Base-by-base conservation (phyloP, 179 eudicot genomes). In the Beta lomatogona region DNA sequence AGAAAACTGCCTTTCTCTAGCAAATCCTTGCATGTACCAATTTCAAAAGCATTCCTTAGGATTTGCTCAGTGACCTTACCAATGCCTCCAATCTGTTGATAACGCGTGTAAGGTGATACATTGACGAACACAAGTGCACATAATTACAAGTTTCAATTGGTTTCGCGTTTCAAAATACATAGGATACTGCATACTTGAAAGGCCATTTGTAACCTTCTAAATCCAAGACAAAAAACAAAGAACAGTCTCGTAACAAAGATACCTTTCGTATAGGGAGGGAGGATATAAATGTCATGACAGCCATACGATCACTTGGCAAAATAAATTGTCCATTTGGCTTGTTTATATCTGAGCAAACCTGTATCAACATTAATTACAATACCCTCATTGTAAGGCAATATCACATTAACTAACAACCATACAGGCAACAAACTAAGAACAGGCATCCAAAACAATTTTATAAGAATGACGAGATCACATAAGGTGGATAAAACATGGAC, bases 221-320 rank as follows among this genome's bases (percentile, higher is more conserved):
- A 67, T 45, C 13, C 21, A 48, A 67, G 36, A 31, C 71, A 73
- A 58, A 44, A 52, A 46, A 44, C 53, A 22, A 25, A 52, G 55
- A 73, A 53, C 11, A 65, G 31, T 55, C 75, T 63, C 71, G 80
- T 63, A 70, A 58, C 55, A 73, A 57, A 73, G 16, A 48, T 88
- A 95, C 99, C 99, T 95, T 95, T 70, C 98, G 82, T 86, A 94
- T 91, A 55, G 99, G 99, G 80, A 95, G 96, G 54, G 99, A 91
- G 41, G 96, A 92, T 86, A 95, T 92, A 86, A 95, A 95, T 73
- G 96, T 91, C 92, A 95, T 86, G 68, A 95, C 92, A 82, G 99
- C 98, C 79, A 77, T 86, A 73, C 93, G 84, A 71, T 95, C 90
- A 87, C 92, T 95, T 80, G 96, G 93, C 82, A 95, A 88, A 76